phyloP scores from a whole-genome alignment of 768 basidiomycete genomes.

The Pisolithus albus region DNA sequence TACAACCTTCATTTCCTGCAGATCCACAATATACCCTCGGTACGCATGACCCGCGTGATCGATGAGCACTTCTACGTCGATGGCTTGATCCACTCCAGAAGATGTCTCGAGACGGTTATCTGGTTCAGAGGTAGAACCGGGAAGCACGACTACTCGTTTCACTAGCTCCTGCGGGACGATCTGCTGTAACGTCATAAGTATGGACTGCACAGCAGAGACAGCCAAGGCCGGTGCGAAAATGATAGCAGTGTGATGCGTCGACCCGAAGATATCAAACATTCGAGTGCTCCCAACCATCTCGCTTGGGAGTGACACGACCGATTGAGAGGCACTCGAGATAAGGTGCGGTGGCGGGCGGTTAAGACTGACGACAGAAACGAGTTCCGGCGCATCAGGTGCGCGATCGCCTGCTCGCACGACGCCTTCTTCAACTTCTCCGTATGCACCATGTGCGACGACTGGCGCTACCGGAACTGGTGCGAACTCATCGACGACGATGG shows the following conservation, averaged over 20 bases:
- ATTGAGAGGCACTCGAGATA: too few species aligned
- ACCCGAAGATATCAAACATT: neutral
- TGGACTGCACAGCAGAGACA: neutral
- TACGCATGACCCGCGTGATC: neutral
- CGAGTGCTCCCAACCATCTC: neutral
- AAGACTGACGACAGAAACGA: neutral
- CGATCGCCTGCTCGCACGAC: neutral
- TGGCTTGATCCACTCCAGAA: neutral
- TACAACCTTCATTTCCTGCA: conserved; percentile 10
- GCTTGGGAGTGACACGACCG: too few species aligned
- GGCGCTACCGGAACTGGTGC: too few species aligned
- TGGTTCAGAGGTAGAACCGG: neutral
- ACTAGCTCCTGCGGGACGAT: neutral
- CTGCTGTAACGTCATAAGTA: neutral
- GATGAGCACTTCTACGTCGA: neutral
- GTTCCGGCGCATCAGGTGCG: neutral
- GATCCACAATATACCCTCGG: neutral
- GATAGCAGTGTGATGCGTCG: conserved; percentile 34
- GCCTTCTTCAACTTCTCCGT: neutral
- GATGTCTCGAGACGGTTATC: too few species aligned
- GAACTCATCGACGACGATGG: too few species aligned
- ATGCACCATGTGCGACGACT: neutral
- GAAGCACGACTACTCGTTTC: neutral
- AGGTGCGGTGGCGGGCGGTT: too few species aligned
- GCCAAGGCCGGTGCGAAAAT: conserved; percentile 26